These are phyloP conservation scores for Trichoderma hamatum DNA, from an alignment of 2,329 filamentous ascomycete genomes.

Conservation along the genomic window DNA sequence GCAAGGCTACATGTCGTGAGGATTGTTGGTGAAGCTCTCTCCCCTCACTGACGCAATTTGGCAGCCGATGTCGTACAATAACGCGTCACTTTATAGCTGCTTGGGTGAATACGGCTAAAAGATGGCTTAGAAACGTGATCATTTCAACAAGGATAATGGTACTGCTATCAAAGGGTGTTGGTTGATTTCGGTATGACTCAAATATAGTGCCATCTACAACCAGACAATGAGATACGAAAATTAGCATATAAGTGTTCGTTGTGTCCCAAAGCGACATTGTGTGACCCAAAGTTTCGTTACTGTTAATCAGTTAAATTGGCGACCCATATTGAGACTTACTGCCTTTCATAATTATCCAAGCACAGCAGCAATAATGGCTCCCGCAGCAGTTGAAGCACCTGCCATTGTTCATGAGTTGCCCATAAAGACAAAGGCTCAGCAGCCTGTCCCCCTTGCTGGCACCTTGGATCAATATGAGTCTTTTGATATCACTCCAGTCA, in stretches of 20 bases:
- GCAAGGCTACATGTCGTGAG: neutral
- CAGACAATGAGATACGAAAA: neutral
- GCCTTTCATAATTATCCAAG: neutral
- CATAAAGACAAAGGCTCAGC: constrained; percentile 23
- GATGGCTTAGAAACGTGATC: neutral
- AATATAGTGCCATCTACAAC: neutral
- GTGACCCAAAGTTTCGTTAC: neutral
- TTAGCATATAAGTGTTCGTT: neutral
- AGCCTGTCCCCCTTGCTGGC: constrained; percentile 50
- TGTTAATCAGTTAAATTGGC: neutral
- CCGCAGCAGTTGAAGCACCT: constrained; percentile 26
- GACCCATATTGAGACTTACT: neutral
- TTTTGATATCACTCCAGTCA: constrained; percentile 63
- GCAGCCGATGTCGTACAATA: constrained; percentile 18
- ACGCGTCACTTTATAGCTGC: constrained; percentile 11
- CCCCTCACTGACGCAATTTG: constrained; percentile 26
- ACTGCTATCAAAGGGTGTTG: neutral
- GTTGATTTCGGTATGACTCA: neutral
- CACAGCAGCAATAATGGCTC: constrained; percentile 25
- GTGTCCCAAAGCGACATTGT: neutral
- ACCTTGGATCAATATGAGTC: constrained; percentile 55
- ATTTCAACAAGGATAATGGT: neutral
- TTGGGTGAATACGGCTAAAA: neutral
- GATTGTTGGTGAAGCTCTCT: neutral
- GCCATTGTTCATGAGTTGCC: constrained; percentile 16